Base-by-base conservation (phyloP, 257 asterid genomes). In the Scutellaria galericulata region DNA sequence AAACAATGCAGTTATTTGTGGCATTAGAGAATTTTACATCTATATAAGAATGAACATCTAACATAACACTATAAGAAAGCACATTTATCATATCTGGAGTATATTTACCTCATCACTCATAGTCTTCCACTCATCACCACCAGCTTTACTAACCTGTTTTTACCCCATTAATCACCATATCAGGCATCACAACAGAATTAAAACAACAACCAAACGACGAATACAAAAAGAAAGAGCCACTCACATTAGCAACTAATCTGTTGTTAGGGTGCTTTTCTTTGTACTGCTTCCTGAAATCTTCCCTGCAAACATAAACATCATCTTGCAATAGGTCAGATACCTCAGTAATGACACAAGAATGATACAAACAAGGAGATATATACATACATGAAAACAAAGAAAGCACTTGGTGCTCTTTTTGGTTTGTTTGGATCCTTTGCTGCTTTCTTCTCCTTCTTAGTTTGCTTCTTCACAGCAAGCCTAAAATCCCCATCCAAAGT, bases 351-450 rank as follows among this genome's bases (percentile, higher is more conserved):
- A 24, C 41, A 4, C 5, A 9, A 24, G 42, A 13, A 2, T 18
- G 6, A 18, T 15, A 54, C 39, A 54, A 54, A 20, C 0, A 54
- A 54, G 4, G 13, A 3, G 37, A 31, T 31, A 31, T 31, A 31
- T 31, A 31, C 88, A 68, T 73, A 89, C 96, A 89, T 87, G 79
- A 89, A 89, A 66, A 89, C 88, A 9, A 87, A 86, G 82, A 89
- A 89, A 48, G 93, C 88, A 70, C 93, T 89, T 3, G 89, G 70
- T 44, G 96, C 85, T 80, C 89, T 85, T 83, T 89, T 89, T 0
- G 96, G 96, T 82, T 86, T 89, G 83, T 87, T 89, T 0, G 96
- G 91, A 65, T 89, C 96, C 83, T 89, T 89, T 0, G 84, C 88
- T 7, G 85, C 84, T 56, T 77, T 70, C 78, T 67, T 86, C 75